Evolutionary conservation across 352 stramenopile species (phyloP).

Genomic region (Phytopythium cucurbitacearum): DNA sequence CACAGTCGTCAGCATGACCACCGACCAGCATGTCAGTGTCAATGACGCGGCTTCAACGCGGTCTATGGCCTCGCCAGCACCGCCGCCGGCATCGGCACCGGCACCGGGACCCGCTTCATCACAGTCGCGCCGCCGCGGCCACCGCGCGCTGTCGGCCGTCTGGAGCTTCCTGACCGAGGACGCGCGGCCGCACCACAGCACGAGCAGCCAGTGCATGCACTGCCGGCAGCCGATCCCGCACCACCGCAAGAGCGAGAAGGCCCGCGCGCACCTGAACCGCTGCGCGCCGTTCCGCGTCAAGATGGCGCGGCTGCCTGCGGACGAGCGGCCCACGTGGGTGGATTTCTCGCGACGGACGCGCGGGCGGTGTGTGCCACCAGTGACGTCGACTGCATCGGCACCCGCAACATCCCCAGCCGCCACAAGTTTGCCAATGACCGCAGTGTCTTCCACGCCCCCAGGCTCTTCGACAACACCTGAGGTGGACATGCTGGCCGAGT

Average conservation of each 20-base stretch:
- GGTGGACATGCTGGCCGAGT: neutral
- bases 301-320: neutral
- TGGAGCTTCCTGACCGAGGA: conserved; percentile 20
- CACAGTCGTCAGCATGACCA: no score
- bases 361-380: no score
- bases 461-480: neutral
- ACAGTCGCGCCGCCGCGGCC: conserved; percentile 13
- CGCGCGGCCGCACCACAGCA: conserved; percentile 15
- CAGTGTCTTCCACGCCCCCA: no score
- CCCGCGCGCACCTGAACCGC: conserved; percentile 19
- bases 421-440: neutral
- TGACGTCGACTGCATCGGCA: neutral
- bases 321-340: conserved; percentile 11
- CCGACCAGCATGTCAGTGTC: no score
- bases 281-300: conserved; percentile 13
- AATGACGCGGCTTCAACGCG: no score
- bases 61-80: no score
- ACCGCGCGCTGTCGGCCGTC: conserved; percentile 18
- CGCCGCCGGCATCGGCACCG: no score
- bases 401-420: neutral
- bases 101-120: no score
- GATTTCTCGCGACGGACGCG: conserved; percentile 1
- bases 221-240: conserved; percentile 16
- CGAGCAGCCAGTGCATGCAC: conserved; percentile 16
- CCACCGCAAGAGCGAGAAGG: conserved; percentile 38